Evolutionary conservation across 2,329 filamentous ascomycete species (phyloP).

Genomic region (Aschersonia sp.): DNA sequence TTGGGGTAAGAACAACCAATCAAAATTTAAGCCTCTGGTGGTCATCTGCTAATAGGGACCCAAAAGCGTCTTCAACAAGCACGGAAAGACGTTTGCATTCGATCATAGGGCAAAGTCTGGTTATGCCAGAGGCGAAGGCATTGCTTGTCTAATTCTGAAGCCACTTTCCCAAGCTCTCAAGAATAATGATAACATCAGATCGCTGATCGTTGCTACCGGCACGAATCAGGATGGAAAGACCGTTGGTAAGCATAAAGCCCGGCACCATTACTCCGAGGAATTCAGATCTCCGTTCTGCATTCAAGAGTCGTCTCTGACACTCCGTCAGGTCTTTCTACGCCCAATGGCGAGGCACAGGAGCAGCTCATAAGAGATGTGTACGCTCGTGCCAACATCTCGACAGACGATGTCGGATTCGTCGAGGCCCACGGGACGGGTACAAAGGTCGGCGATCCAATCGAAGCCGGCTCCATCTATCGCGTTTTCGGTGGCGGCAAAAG

Average conservation of each 20-base stretch:
- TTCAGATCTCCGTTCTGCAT: neutral
- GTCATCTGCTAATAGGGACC: neutral
- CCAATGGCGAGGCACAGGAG: constrained; percentile 33
- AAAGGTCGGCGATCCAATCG: constrained; percentile 37
- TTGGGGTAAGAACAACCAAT: constrained; percentile 9
- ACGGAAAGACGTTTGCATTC: constrained; percentile 32
- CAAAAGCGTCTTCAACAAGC: constrained; percentile 28
- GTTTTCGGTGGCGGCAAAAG: constrained; percentile 25
- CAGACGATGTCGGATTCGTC: constrained; percentile 16
- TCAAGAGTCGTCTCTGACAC: neutral
- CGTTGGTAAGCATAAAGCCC: constrained; percentile 3
- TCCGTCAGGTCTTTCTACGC: constrained; percentile 38
- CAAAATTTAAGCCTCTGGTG: neutral
- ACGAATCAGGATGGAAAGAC: constrained; percentile 42
- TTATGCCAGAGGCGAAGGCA: constrained; percentile 47
- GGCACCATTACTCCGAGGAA: too few relatives aligned
- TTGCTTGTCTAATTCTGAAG: constrained; percentile 42
- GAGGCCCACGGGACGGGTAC: constrained; percentile 45
- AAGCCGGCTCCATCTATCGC: constrained; percentile 30
- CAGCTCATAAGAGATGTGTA: constrained; percentile 23
- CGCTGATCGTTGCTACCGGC: constrained; percentile 33
- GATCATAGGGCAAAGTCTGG: constrained; percentile 22
- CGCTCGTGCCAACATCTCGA: constrained; percentile 11
- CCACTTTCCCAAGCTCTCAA: constrained; percentile 36
- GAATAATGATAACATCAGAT: constrained; percentile 39